These are phyloP conservation scores for Ustilago hordei DNA, from an alignment of 1,284 basidiomycete species.

Conservation along the genomic window DNA sequence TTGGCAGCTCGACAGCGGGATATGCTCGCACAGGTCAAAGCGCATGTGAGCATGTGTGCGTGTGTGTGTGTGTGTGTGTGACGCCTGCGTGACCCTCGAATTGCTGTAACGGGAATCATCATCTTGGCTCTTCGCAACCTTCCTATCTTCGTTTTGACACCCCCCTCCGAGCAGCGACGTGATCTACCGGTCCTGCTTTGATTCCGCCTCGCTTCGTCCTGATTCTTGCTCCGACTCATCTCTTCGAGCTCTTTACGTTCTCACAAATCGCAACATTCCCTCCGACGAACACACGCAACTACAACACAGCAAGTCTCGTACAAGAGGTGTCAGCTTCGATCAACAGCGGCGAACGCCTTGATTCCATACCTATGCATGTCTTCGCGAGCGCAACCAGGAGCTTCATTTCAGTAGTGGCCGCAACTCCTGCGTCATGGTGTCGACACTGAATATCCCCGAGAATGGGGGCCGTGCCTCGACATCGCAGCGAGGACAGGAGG, in stretches of 20 bases:
- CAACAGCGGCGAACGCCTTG: conserved; percentile 3
- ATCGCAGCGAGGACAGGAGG: conserved; percentile 40
- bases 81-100: not conserved
- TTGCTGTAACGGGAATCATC: not conserved
- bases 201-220: not conserved
- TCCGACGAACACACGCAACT: not conserved
- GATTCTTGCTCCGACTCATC: not conserved
- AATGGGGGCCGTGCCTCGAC: conserved; percentile 16
- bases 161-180: not conserved
- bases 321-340: not conserved
- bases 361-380: conserved; percentile 6
- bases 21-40: conserved; percentile 11
- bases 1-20: conserved; percentile 12
- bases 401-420: not conserved
- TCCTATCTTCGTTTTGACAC: not conserved
- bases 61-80: conserved; percentile 8
- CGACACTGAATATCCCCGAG: conserved; percentile 16
- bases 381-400: not conserved
- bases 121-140: not conserved
- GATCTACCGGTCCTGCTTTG: not conserved
- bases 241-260: not conserved
- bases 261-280: not conserved
- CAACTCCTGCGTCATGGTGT: conserved; percentile 16
- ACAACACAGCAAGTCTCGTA: not conserved
- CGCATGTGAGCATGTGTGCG: conserved; percentile 5